These are phyloP conservation scores for Neolentinus lepideus DNA, from an alignment of 1,284 basidiomycete species.

Conservation along the genomic window DNA sequence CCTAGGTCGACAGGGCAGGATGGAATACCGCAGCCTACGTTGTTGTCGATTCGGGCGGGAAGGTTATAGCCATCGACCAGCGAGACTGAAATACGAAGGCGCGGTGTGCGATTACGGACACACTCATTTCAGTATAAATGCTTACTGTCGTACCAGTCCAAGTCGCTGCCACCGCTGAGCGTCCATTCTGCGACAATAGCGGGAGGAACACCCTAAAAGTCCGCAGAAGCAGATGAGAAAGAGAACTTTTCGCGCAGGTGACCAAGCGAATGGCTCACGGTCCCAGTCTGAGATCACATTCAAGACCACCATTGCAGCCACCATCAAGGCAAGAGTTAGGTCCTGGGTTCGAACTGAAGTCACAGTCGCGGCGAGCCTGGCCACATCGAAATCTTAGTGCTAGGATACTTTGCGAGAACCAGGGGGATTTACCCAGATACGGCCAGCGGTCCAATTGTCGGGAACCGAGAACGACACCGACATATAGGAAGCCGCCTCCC, in stretches of 20 bases:
- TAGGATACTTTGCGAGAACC: constrained; percentile 9
- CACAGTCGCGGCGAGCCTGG: constrained; percentile 39
- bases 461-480: constrained; percentile 26
- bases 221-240: too few species aligned
- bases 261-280: too few species aligned
- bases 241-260: too few species aligned
- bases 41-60: constrained; percentile 47
- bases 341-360: constrained; percentile 40
- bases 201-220: constrained; percentile 41
- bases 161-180: constrained; percentile 27
- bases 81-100: constrained; percentile 25
- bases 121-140: constrained; percentile 6
- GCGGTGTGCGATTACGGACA: constrained; percentile 17
- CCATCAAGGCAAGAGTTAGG: constrained; percentile 48
- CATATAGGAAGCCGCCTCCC: constrained; percentile 25
- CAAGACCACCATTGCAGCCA: constrained; percentile 51
- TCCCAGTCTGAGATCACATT: constrained; percentile 40
- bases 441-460: constrained; percentile 30
- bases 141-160: constrained; percentile 42
- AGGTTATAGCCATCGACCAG: constrained; percentile 54
- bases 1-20: constrained; percentile 49
- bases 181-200: constrained; percentile 57
- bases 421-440: constrained; percentile 26
- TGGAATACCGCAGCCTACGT: constrained; percentile 40
- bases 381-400: constrained; percentile 5